phyloP scores from a whole-genome alignment of 768 basidiomycete genomes.

The Auriscalpium orientale region DNA sequence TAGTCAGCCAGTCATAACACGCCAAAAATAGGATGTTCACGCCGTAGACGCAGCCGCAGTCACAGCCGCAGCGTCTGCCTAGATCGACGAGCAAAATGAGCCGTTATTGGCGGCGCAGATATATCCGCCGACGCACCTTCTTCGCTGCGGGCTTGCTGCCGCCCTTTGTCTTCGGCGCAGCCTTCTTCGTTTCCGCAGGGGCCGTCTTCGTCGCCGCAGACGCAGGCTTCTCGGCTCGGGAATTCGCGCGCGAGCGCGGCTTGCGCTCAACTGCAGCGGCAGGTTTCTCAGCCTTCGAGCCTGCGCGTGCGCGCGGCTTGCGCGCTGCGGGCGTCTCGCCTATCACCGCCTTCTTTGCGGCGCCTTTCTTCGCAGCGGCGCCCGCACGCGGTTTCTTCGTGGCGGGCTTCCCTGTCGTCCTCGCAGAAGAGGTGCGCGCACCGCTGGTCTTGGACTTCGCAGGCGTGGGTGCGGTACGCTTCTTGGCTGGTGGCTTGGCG shows the following conservation, averaged over 20 bases:
- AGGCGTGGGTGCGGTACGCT: too few species aligned
- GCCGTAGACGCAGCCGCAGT: too few species aligned
- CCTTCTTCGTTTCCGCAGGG: neutral
- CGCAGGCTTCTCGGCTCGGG: neutral
- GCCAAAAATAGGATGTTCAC: too few species aligned
- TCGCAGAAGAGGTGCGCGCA: too few species aligned
- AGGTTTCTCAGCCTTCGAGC: neutral
- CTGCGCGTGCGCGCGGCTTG: neutral
- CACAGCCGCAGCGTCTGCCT: too few species aligned
- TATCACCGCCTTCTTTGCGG: neutral
- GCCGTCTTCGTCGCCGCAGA: slow-evolving; percentile 26
- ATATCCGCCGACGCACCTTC: neutral
- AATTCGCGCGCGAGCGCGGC: neutral
- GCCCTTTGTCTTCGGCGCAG: neutral
- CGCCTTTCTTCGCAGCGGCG: neutral
- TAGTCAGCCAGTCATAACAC: too few species aligned
- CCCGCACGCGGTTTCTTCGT: slow-evolving; percentile 15
- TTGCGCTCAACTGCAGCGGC: neutral
- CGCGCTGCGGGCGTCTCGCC: neutral
- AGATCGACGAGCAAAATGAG: too few species aligned
- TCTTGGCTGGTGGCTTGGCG: slow-evolving; percentile 4
- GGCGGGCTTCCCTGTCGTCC: too few species aligned
- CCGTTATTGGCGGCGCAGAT: too few species aligned
- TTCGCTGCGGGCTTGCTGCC: neutral
- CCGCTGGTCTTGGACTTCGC: too few species aligned